These are phyloP conservation scores for Aegilops speltoides DNA, from an alignment of 176 grass and related monocot species.

Conservation along the genomic window DNA sequence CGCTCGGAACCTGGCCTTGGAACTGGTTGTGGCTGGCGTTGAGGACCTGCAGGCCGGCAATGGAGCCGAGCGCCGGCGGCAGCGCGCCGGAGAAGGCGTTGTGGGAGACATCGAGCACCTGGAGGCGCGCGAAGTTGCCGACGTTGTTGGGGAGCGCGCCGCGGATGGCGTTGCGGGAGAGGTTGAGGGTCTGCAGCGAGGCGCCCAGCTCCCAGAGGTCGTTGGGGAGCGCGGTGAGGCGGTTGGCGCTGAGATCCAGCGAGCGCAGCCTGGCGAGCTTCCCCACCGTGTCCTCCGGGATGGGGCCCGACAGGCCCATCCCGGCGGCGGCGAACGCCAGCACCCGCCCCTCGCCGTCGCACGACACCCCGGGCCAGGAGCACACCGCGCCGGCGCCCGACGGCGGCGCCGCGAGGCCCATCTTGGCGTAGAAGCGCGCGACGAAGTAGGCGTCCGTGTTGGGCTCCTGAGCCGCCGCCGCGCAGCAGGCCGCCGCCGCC, in stretches of 20 bases:
- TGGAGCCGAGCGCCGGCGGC: conserved; percentile 53
- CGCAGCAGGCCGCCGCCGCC: background rate
- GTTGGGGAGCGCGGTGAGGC: conserved; percentile 54
- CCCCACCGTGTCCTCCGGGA: conserved; percentile 76
- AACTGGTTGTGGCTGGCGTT: conserved; percentile 63
- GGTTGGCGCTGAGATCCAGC: conserved; percentile 78
- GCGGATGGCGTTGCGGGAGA: conserved; percentile 66
- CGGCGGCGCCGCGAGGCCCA: conserved; percentile 34
- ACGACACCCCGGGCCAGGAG: conserved; percentile 57
- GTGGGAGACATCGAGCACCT: conserved; percentile 71
- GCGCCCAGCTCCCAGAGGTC: conserved; percentile 79
- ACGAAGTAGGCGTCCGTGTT: conserved; percentile 87
- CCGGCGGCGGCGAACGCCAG: conserved; percentile 44
- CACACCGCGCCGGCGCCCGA: conserved; percentile 37
- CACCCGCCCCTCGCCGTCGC: conserved; percentile 52
- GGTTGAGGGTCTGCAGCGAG: conserved; percentile 67
- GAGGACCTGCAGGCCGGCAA: conserved; percentile 46
- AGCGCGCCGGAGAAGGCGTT: conserved; percentile 67
- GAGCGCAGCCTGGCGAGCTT: conserved; percentile 61
- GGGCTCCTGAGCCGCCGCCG: conserved; percentile 54
- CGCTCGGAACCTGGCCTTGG: conserved; percentile 40
- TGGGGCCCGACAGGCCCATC: conserved; percentile 51
- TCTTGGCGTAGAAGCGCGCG: conserved; percentile 56
- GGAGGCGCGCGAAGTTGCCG: conserved; percentile 63
- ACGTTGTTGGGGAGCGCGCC: conserved; percentile 70